Base-by-base conservation (phyloP, 1,284 basidiomycete species). In the Malassezia sp. region DNA sequence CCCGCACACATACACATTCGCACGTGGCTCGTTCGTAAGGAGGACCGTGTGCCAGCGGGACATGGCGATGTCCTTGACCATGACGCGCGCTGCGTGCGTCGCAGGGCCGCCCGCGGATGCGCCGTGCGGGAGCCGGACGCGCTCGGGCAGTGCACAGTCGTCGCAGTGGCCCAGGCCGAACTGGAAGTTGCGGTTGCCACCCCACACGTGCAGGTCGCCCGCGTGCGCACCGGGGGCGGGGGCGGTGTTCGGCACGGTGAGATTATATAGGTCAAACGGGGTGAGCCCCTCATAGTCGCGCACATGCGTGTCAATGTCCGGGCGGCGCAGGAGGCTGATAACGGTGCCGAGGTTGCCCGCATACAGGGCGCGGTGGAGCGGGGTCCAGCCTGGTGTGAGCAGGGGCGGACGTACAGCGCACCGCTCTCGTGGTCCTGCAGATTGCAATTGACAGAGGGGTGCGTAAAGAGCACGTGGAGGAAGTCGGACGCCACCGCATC, bases 221-320 rank as follows among this genome's bases (percentile, higher is more conserved):
- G 41, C 47, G 7, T 31, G 9, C 8, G n/a, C 15, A 5, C 26
- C 53, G 5, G 52, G 29, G 5, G 42, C 38, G 0, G 63, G 65
- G 42, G 59, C 61, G 4, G 64, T 66, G 9, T 65, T 65, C 1
- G 53, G 45, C 11, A 70, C 59, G 15, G 67, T 68, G 8, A 61
- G 57, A 63, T 95, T 95, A 73, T 89, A 96, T 21, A 97, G 73
- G 63, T 97, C 91, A 56, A 90, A 90, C 0, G 89, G 80, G 0
- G 86, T 88, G 69, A 93, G 82, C 1, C 89, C 91, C 63, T 96
- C 91, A 28, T 75, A 69, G 63, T 97, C 93, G 70, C 87, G 89
- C 46, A 87, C 60, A 1, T 77, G 73, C 0, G 75, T 71, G 62
- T 96, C 87, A 15, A 80, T 80, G 61, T 91, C 86, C 22, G 75